A percentile compares a stretch with the other conserved stretches of the same genome.
These are phyloP conservation scores for Capsicum pubescens DNA, from an alignment of 257 asterid species.

Conservation along the genomic window DNA sequence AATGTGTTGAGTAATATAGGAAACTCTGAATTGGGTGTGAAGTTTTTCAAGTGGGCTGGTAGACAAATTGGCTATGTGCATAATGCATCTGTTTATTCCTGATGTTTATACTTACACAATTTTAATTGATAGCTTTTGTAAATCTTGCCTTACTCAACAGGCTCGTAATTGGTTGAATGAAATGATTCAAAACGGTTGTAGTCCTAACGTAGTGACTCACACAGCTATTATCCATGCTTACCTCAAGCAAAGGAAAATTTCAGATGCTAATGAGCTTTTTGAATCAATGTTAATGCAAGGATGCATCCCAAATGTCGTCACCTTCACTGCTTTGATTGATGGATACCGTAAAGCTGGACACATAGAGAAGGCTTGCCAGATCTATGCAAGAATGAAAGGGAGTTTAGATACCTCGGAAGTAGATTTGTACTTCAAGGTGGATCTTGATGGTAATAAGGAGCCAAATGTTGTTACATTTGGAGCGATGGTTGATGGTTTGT, in stretches of 20 bases:
- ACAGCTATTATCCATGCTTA: conserved; percentile 89
- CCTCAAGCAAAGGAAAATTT: conserved; percentile 78
- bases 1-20: conserved; percentile 67
- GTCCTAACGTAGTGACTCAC: conserved; percentile 86
- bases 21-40: conserved; percentile 69
- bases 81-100: conserved; percentile 65
- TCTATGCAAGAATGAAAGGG: conserved; percentile 82
- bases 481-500: conserved; percentile 89
- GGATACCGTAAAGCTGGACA: conserved; percentile 93
- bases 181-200: conserved; percentile 75
- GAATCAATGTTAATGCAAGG: conserved; percentile 79
- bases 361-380: conserved; percentile 74
- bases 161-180: conserved; percentile 86
- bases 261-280: conserved; percentile 71
- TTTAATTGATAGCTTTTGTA: conserved; percentile 88
- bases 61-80: conserved; percentile 89
- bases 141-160: conserved; percentile 83
- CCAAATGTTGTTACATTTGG: conserved; percentile 85
- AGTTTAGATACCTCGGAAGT: conserved; percentile 54
- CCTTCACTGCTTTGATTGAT: conserved; percentile 87
- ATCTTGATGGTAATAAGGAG: conserved; percentile 51
- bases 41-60: conserved; percentile 96
- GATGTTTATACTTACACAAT: conserved; percentile 89
- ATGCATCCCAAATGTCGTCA: conserved; percentile 83
- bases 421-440: conserved; percentile 63